phyloP scores from a whole-genome alignment of 75 land plant genomes.

The Picea glauca region DNA sequence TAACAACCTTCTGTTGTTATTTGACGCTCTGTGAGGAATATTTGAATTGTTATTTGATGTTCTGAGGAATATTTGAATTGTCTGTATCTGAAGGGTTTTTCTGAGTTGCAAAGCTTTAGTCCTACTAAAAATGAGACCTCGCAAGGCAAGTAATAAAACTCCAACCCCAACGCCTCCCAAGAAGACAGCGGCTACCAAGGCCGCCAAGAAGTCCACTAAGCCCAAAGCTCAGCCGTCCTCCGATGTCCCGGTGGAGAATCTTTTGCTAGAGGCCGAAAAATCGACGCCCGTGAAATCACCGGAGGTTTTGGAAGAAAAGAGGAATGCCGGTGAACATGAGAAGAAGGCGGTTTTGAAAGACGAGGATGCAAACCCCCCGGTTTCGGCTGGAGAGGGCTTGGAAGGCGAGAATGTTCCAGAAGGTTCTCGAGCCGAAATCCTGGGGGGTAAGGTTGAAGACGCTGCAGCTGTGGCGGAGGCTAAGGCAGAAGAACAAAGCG shows the following conservation, averaged over 20 bases:
- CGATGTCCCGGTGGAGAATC: neutral
- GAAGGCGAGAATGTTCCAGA: neutral
- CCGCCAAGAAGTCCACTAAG: neutral
- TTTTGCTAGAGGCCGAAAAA: neutral
- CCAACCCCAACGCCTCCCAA: neutral
- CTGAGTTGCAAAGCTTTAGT: neutral
- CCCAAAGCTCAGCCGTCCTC: neutral
- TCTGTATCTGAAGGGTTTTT: too few species aligned
- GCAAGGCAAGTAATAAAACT: neutral
- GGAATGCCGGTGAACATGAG: neutral
- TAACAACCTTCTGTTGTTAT: too few species aligned
- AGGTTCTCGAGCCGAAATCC: neutral
- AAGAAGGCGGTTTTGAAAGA: neutral
- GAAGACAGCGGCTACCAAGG: constrained; percentile 3
- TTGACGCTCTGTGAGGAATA: too few species aligned
- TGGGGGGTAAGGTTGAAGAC: neutral
- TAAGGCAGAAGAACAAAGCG: neutral
- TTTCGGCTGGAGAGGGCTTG: neutral
- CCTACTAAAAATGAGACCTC: neutral
- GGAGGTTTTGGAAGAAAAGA: neutral
- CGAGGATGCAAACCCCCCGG: neutral
- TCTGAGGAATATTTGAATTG: too few species aligned
- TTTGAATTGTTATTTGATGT: too few species aligned
- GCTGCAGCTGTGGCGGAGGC: neutral
- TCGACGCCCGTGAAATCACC: neutral